Conservation (phyloP, 768 basidiomycete species). For the Suillus hirtellus region DNA sequence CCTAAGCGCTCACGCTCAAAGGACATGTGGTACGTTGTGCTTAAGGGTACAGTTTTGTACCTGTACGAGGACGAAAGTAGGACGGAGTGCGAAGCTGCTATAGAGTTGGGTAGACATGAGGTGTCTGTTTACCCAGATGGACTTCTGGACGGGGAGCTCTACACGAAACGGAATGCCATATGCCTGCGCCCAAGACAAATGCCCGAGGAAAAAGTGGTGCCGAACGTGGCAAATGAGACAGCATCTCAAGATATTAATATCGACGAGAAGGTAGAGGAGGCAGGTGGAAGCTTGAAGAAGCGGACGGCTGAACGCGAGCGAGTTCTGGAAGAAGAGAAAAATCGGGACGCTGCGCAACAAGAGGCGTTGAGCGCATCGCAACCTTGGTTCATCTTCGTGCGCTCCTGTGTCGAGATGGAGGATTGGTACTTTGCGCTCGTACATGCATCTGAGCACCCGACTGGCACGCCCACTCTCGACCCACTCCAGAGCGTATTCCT, state of each 20-base stretch:
- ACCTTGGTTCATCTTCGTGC: slow-evolving; percentile 94
- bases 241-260: slow-evolving; percentile 29
- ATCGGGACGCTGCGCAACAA: slow-evolving; percentile 42
- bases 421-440: slow-evolving; percentile 91
- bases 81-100: slow-evolving; percentile 88
- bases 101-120: slow-evolving; percentile 79
- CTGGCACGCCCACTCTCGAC: slow-evolving; percentile 58
- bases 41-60: slow-evolving; percentile 90
- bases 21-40: slow-evolving; percentile 89
- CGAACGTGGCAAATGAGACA: slow-evolving; percentile 58
- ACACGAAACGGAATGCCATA: slow-evolving; percentile 87
- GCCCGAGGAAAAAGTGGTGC: slow-evolving; percentile 37
- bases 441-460: slow-evolving; percentile 66
- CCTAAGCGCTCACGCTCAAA: slow-evolving; percentile 82
- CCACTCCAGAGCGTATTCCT: slow-evolving; percentile 69
- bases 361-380: slow-evolving; percentile 52
- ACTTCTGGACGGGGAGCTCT: slow-evolving; percentile 84
- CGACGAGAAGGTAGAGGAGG: slow-evolving; percentile 39
- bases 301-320: slow-evolving; percentile 42
- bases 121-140: slow-evolving; percentile 76
- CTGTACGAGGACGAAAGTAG: slow-evolving; percentile 92
- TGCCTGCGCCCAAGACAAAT: slow-evolving; percentile 59
- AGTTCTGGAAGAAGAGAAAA: slow-evolving; percentile 31
- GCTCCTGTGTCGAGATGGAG: slow-evolving; percentile 90
- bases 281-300: slow-evolving; percentile 42